Evolutionary conservation across 768 basidiomycete genomes (phyloP).

Genomic region (Harrya chromipes): DNA sequence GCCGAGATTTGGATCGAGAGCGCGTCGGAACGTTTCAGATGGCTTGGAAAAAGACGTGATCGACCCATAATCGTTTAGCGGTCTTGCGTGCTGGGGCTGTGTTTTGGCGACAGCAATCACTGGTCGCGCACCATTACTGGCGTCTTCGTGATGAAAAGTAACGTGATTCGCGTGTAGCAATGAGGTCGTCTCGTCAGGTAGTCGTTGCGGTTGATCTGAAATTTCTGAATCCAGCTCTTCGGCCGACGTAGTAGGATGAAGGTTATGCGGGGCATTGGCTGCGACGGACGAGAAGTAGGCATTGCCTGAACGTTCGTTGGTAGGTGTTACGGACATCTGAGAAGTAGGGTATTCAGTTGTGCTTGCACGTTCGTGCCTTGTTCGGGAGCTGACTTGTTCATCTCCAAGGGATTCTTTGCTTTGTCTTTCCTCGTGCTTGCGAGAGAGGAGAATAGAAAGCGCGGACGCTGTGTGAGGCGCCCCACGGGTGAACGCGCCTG

Average conservation of each 20-base stretch:
- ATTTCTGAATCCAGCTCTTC: background rate
- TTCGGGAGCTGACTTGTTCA: background rate
- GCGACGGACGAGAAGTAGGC: constrained; percentile 3
- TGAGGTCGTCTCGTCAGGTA: constrained; percentile 18
- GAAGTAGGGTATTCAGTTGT: constrained; percentile 8
- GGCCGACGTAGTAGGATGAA: background rate
- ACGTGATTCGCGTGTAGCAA: constrained; percentile 15
- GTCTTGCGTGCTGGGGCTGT: constrained; percentile 10
- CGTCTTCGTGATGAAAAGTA: constrained; percentile 1
- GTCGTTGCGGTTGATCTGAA: background rate
- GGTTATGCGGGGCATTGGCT: background rate
- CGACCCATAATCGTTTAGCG: constrained; percentile 11
- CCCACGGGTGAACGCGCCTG: constrained; percentile 21
- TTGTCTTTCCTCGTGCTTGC: constrained; percentile 7
- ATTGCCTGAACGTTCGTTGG: constrained; percentile 11
- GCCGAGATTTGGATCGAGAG: constrained; percentile 19
- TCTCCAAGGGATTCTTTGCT: background rate
- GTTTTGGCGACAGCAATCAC: background rate
- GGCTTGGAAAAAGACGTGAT: constrained; percentile 4
- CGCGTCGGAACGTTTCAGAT: constrained; percentile 2
- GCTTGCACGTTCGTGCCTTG: background rate
- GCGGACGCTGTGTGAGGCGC: constrained; percentile 28
- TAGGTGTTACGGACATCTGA: constrained; percentile 18
- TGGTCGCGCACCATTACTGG: background rate
- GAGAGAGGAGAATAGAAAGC: constrained; percentile 36